These are phyloP conservation scores for Emmonsiellopsis sp. DNA, from an alignment of 2,329 filamentous ascomycete species.

Conservation along the genomic window DNA sequence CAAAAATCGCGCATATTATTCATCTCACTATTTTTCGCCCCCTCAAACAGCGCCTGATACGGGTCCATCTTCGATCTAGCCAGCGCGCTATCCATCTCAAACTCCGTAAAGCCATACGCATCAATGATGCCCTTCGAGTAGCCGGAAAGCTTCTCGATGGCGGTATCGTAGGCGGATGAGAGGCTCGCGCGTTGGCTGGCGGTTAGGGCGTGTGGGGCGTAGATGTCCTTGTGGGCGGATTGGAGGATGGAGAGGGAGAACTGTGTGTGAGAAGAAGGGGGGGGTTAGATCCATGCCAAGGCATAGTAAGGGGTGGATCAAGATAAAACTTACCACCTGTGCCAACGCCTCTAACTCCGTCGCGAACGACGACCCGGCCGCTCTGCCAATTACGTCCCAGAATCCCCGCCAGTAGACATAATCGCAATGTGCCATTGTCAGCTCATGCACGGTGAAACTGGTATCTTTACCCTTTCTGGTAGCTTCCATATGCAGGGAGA, in stretches of 20 bases:
- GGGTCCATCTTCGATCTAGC: conserved; percentile 15
- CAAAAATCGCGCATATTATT: conserved; percentile 15
- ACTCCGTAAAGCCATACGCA: conserved; percentile 18
- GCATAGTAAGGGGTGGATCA: too few relatives aligned
- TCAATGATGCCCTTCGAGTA: conserved; percentile 15
- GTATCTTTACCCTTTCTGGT: conserved; percentile 14
- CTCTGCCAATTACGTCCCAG: conserved; percentile 11
- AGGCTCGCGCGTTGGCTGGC: conserved; percentile 8
- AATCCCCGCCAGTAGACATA: conserved; percentile 17
- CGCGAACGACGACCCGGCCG: conserved; percentile 4
- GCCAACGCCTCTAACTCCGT: conserved; percentile 7
- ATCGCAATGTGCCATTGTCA: conserved; percentile 20
- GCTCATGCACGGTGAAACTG: conserved; percentile 15
- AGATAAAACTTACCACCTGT: conserved; percentile 10
- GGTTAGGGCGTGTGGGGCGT: conserved; percentile 8
- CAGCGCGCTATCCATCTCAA: conserved; percentile 18
- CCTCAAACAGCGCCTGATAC: conserved; percentile 17
- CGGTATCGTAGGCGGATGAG: conserved; percentile 11
- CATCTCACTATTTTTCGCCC: conserved; percentile 18
- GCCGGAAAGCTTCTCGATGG: conserved; percentile 12
- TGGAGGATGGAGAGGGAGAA: conserved; percentile 16
- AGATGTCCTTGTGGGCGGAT: conserved; percentile 11
- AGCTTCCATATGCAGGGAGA: conserved; percentile 15
- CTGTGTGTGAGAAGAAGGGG: not conserved
- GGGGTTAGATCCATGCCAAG: too few relatives aligned